Base-by-base conservation (phyloP, 257 asterid species). In the Solanum clarkiae region DNA sequence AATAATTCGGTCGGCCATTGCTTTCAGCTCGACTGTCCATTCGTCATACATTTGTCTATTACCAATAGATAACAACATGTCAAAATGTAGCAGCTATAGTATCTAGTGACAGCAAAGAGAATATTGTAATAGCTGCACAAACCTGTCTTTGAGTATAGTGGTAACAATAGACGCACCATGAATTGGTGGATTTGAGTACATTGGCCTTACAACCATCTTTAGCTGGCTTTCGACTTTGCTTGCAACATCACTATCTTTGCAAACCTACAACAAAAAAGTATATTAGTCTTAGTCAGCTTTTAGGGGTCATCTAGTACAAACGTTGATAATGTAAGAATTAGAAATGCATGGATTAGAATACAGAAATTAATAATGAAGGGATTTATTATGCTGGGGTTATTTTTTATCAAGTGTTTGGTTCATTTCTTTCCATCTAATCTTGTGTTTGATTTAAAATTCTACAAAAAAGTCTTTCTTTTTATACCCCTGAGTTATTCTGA, bases 1-100 rank as follows among this genome's bases (percentile, higher is more conserved):
- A 85, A 93, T 95, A 88, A 93, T 95, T 74, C 98, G 86, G 86
- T 93, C 95, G 80, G 98, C 98, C 98, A 95, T 93, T 65, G 94
- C 93, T 88, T 93, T 95, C 86, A 95, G 95, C 90, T 95, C 98
- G 54, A 88, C 87, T 2, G 92, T 91, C 98, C 98, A 95, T 80
- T 95, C 98, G 7, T 83, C 83, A 69, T 88, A 93, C 97, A 93
- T 36, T 65, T 87, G 70, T 81, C 97, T 94, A 93, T 87, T 84
- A 77, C 65, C 45, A 72, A 86, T 60, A 29, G 42, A 13, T 69
- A 24, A 59, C 18, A 74, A 85, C 42, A 13, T 13, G 54, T 68
- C 32, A 55, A 49, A 57, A 18, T 85, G n/a, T 32, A 57, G 54
- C 65, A 69, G 65, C 15, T 10, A 49, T 49, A 62, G 17, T 16